Evolutionary conservation across 768 basidiomycete genomes (phyloP), one percentile per base, ranked within the genome.

Genomic region (Mrakia blollopis): DNA sequence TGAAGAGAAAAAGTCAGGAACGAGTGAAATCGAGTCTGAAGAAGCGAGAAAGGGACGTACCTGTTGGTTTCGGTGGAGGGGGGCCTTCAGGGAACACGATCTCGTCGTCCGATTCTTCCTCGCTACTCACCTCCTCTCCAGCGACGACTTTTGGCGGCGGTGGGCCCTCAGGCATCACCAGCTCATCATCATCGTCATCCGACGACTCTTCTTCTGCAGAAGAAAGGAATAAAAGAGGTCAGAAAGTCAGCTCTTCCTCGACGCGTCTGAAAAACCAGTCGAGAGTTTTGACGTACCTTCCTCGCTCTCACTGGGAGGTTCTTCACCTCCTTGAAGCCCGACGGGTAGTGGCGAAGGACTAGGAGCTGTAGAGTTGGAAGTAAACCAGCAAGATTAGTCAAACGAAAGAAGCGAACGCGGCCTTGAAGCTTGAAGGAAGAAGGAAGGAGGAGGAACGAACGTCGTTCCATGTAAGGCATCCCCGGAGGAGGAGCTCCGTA

Each of bases 401-500:
- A 4, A 2, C 16, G 47, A 23, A 30, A 60, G 50, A 14, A 16
- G 44, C 13, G 32, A 21, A 37, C n/a, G 30, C 62, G 30, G 37
- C 50, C 3, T 32, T 14, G 69, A 57, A 5, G 13, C 41, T n/a
- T n/a, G n/a, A n/a, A n/a, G n/a, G n/a, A n/a, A n/a, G n/a, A 67
- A 67, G 41, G 28, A 10, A 37, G 60, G 23, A 14, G 41, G 35
- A 28, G 75, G 41, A 7, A 86, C 91, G 84, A 80, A 95, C 94
- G 88, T 85, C 91, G 85, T 82, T 98, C 93, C 76, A 88, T 85
- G 83, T 97, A 98, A n/a, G 92, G 93, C 94, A 97, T 93, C 10
- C 96, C 96, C 18, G 95, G 96, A 60, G 95, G 95, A 28, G 95
- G 89, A 25, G 94, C 92, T 39, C 94, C 95, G 81, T 87, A 94